Conservation (phyloP, 1,284 basidiomycete species). For the Stygiomarasmius scandens region DNA sequence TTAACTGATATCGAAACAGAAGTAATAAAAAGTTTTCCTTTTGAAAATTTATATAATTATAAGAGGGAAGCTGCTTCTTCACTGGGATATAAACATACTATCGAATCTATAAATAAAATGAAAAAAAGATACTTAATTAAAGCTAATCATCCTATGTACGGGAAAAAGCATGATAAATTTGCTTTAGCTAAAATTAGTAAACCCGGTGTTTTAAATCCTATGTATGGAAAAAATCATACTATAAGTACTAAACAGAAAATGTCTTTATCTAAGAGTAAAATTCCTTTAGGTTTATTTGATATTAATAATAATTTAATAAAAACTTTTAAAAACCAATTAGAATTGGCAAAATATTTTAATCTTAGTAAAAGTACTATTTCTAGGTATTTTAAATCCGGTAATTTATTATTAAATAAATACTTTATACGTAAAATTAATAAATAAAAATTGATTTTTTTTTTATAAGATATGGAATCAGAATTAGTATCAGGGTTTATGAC, state of each 20-base stretch:
- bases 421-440: slow-evolving; percentile 8
- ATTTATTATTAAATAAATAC: slow-evolving; percentile 10
- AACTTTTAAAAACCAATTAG: slow-evolving; percentile 10
- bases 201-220: slow-evolving; percentile 7
- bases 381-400: slow-evolving; percentile 12
- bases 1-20: slow-evolving; percentile 12
- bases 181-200: slow-evolving; percentile 12
- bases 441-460: too few relatives aligned
- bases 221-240: slow-evolving; percentile 6
- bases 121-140: slow-evolving; percentile 8
- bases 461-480: slow-evolving; percentile 20
- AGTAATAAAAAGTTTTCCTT: slow-evolving; percentile 9
- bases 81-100: slow-evolving; percentile 11
- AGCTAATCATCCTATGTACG: slow-evolving; percentile 9
- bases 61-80: slow-evolving; percentile 6
- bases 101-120: slow-evolving; percentile 9
- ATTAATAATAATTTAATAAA: slow-evolving; percentile 13
- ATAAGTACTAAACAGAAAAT: slow-evolving; percentile 11
- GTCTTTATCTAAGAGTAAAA: slow-evolving; percentile 9
- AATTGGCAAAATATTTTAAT: slow-evolving; percentile 6
- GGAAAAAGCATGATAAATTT: slow-evolving; percentile 6
- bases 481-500: slow-evolving; percentile 18
- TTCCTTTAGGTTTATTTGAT: slow-evolving; percentile 11
- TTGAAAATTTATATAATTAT: slow-evolving; percentile 13
- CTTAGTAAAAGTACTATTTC: slow-evolving; percentile 6